Evolutionary conservation across 495 filamentous ascomycete genomes (phyloP), one percentile per base, ranked within the genome.

Genomic region (Penicillium pancosmium): DNA sequence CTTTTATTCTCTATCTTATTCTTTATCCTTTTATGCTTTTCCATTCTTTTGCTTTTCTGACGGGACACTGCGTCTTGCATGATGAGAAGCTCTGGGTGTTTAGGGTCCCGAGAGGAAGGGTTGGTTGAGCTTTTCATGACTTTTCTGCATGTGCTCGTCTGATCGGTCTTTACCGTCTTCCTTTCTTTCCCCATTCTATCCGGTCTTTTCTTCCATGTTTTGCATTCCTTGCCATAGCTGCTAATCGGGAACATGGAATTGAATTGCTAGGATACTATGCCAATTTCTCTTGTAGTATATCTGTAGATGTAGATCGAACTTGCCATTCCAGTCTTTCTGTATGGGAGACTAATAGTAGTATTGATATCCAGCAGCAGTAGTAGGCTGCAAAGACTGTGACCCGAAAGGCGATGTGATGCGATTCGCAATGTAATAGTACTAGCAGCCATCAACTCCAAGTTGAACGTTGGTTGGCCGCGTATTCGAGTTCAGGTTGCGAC

Each of bases 91-190:
- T 9, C 23, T 10, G 46, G 5, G 5, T 7, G 4, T 31, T 38
- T 48, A 9, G 46, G 46, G 19, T 48, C 31, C 31, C 19, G 21
- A 9, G n/a, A 48, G 46, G 46, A 48, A 48, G 55, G 55, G 51
- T 4, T 54, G 48, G 51, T 4, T 54, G 48, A 63, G 60, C 60
- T 59, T 50, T 43, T 58, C 56, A 43, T 60, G 44, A 16, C 41
- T 46, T 11, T 10, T 19, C 5, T 18, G 16, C 41, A 31, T 34
- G 44, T 57, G 46, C 25, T 54, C 56, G 56, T 35, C 23, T 55
- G 35, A 4, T 66, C 63, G 58, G 68, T 73, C 60, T 66, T 60
- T 58, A 69, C 62, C 59, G 53, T 68, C 46, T 65, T 65, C 33
- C 51, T 57, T 31, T 65, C 53, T 52, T 47, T 46, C 50, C 50